Evolutionary conservation across 768 basidiomycete genomes (phyloP), one percentile per base, ranked within the genome.

Genomic region (Tylopilus felleus): DNA sequence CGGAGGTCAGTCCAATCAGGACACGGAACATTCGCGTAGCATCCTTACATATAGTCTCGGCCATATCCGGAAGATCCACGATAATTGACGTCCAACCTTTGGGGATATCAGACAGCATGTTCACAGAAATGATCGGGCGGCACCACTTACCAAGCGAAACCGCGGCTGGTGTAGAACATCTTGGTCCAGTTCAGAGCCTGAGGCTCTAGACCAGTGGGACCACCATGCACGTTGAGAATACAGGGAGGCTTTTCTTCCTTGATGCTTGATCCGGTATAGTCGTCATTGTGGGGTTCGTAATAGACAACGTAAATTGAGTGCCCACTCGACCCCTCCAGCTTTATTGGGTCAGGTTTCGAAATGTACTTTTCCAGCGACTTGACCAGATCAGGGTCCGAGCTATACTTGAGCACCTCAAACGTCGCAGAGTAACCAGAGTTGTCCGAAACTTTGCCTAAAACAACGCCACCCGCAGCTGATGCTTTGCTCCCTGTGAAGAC

Each of bases 51-150:
- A 60, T 89, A 93, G 19, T 70, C 69, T 6, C 85, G 77, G 0
- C 90, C 90, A 59, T 84, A 90, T 0, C 85, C 84, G 13, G 82
- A 81, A 0, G 85, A 86, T 4, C 89, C 89, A 14, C 86, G 77
- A 58, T 89, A 86, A 63, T 91, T 85, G 33, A 91, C 86, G 48
- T 86, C 85, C 27, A 87, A 61, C 80, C 85, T 83, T 53, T 46
- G 3, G 4, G 33, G 51, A 51, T 0, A 58, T 63, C 25, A 35
- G 33, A 36, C 33, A 7, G 19, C 4, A 17, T 23, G 19, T 25
- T 31, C 55, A 39, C 4, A 53, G 5, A 8, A 36, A 38, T 7
- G 17, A 8, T 22, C 38, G 56, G n/a, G 58, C 27, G 31, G 2
- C 3, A 16, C 1, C 21, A 58, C 73, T 42, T 56, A 86, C 87